Evolutionary conservation across 2,329 filamentous ascomycete species (phyloP).

Genomic region (Tothia fuscella): DNA sequence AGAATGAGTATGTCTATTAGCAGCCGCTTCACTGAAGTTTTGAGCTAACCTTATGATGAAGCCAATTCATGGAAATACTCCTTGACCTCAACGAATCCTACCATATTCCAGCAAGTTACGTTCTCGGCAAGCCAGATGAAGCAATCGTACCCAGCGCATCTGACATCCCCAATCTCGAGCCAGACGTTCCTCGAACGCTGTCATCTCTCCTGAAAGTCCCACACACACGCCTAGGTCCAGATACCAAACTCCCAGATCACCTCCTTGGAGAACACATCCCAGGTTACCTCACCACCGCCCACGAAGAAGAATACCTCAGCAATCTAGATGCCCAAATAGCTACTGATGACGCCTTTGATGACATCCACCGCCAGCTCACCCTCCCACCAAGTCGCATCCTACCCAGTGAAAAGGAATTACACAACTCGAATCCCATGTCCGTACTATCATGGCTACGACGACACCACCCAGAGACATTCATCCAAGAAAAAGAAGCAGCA

Average conservation of each 20-base stretch:
- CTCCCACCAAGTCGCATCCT: slow-evolving; percentile 27
- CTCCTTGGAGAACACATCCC: slow-evolving; percentile 46
- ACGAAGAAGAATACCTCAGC: slow-evolving; percentile 63
- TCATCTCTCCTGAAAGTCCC: slow-evolving; percentile 30
- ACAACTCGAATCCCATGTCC: slow-evolving; percentile 70
- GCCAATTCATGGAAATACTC: slow-evolving; percentile 77
- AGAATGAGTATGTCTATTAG: slow-evolving; percentile 66
- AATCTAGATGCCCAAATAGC: slow-evolving; percentile 45
- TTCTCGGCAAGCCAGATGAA: slow-evolving; percentile 36
- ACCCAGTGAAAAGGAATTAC: slow-evolving; percentile 36
- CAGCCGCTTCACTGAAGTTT: slow-evolving; percentile 12
- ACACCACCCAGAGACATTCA: slow-evolving; percentile 71
- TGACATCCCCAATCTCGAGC: slow-evolving; percentile 16
- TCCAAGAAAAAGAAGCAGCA: slow-evolving; percentile 55
- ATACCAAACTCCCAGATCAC: slow-evolving; percentile 13
- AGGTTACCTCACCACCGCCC: slow-evolving; percentile 55
- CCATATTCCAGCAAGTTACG: slow-evolving; percentile 67
- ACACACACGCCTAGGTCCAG: slow-evolving; percentile 27
- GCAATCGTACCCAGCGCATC: slow-evolving; percentile 16
- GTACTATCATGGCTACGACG: slow-evolving; percentile 93
- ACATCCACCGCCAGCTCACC: background rate
- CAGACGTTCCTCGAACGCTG: slow-evolving; percentile 20
- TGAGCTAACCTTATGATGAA: slow-evolving; percentile 26
- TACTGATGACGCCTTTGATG: slow-evolving; percentile 23
- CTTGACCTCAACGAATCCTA: slow-evolving; percentile 78